Conservation (phyloP, 2,329 filamentous ascomycete genomes). For the Amauroascus verrucosus region DNA sequence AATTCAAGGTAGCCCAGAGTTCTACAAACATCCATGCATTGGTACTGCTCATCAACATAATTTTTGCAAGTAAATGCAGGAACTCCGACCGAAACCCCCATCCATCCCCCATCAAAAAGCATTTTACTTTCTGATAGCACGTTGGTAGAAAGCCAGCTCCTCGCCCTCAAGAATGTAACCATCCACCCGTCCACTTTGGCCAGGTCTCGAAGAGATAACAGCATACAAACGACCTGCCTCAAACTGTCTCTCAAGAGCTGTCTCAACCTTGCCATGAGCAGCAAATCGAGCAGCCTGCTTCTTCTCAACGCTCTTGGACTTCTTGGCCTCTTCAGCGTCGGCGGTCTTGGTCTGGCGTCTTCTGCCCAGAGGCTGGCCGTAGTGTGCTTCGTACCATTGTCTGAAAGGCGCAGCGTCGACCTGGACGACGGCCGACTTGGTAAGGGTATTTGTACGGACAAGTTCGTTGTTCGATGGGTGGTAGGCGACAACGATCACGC, state of each 20-base stretch:
- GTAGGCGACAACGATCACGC: slow-evolving; percentile 96
- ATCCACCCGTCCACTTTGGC: slow-evolving; percentile 92
- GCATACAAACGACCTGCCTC: slow-evolving; percentile 97
- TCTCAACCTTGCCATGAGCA: slow-evolving; percentile 82
- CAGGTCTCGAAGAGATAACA: slow-evolving; percentile 82
- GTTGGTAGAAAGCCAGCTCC: slow-evolving; percentile 99
- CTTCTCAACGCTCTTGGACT: slow-evolving; percentile 89
- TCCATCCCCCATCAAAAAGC: slow-evolving; percentile 18
- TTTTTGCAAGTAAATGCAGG: slow-evolving; percentile 28
- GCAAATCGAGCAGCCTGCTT: slow-evolving; percentile 88
- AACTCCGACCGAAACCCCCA: slow-evolving; percentile 26
- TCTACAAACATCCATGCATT: slow-evolving; percentile 31
- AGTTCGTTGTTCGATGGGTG: slow-evolving; percentile 99
- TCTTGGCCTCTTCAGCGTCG: slow-evolving; percentile 59
- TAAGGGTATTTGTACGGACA: slow-evolving; percentile 99
- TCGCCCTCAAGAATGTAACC: slow-evolving; percentile 99
- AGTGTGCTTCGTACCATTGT: slow-evolving; percentile 99
- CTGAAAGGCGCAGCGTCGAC: slow-evolving; percentile 97
- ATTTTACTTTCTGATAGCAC: slow-evolving; percentile 94
- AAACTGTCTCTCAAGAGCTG: slow-evolving; percentile 92
- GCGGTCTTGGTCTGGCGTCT: slow-evolving; percentile 71
- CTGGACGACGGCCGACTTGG: slow-evolving; percentile 97
- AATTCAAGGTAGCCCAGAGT: slow-evolving; percentile 28
- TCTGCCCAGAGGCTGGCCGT: slow-evolving; percentile 80
- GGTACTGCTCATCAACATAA: slow-evolving; percentile 15